These are phyloP conservation scores for Gillenia trifoliata DNA, from an alignment of 306 rosid genomes.

Conservation along the genomic window DNA sequence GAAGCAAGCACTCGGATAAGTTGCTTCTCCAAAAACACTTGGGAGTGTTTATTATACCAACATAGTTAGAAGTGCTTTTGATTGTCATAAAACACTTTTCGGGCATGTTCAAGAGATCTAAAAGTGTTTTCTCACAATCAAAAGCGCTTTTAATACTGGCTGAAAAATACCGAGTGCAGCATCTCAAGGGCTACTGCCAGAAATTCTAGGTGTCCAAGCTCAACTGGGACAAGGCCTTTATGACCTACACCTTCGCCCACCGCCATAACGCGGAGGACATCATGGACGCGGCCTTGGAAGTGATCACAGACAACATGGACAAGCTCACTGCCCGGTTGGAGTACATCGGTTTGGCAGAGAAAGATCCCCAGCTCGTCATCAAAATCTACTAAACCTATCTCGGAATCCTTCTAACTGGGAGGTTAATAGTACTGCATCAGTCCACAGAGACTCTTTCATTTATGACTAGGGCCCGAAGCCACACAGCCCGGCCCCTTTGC, in stretches of 20 bases:
- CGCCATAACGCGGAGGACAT: slow-evolving; percentile 52
- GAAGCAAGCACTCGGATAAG: too few relatives aligned
- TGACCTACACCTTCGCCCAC: slow-evolving; percentile 51
- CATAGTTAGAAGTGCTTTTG: too few relatives aligned
- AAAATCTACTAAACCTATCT: slow-evolving; percentile 70
- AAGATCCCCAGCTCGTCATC: slow-evolving; percentile 59
- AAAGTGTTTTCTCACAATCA: too few relatives aligned
- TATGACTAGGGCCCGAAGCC: too few relatives aligned
- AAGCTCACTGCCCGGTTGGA: slow-evolving; percentile 40
- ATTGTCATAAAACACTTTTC: too few relatives aligned
- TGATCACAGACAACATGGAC: slow-evolving; percentile 57
- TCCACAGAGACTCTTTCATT: too few relatives aligned
- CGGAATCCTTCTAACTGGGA: too few relatives aligned
- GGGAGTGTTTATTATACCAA: too few relatives aligned
- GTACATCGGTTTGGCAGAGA: slow-evolving; percentile 48
- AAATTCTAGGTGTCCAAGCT: slow-evolving; percentile 47
- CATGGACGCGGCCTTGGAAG: slow-evolving; percentile 41
- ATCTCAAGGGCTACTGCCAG: slow-evolving; percentile 67
- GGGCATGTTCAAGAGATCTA: too few relatives aligned
- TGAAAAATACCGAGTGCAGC: slow-evolving; percentile 69
- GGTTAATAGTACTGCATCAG: slow-evolving; percentile 46
- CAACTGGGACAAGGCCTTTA: slow-evolving; percentile 58
- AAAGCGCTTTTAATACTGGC: slow-evolving; percentile 27
- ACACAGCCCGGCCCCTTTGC: too few relatives aligned
- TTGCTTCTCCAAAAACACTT: too few relatives aligned